Conservation (phyloP, 1,284 basidiomycete genomes). For the Tranzscheliella williamsii region DNA sequence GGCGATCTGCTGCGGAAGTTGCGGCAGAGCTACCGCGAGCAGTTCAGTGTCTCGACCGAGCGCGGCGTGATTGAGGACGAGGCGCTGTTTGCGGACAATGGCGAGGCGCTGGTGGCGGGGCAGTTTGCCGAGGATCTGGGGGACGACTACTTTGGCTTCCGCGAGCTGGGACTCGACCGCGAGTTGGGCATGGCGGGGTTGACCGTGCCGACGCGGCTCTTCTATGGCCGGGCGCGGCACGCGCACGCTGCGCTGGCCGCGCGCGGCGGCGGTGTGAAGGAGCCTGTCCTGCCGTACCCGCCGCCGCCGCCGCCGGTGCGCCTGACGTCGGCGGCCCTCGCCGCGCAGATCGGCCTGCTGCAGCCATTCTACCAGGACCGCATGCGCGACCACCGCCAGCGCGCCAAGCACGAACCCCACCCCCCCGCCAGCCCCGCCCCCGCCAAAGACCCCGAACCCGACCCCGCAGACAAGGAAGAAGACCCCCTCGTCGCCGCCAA, state of each 20-base stretch:
- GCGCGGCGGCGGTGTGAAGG: constrained; percentile 1
- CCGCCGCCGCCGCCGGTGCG: constrained; percentile 79
- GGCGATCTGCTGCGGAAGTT: constrained; percentile 83
- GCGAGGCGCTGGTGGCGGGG: constrained; percentile 74
- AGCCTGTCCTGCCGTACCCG: constrained; percentile 65
- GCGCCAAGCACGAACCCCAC: constrained; percentile 1
- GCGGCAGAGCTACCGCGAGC: constrained; percentile 76
- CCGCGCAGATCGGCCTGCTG: constrained; percentile 81
- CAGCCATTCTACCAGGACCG: constrained; percentile 68
- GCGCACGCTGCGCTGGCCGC: background rate
- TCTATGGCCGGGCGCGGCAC: constrained; percentile 68
- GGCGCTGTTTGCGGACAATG: constrained; percentile 79
- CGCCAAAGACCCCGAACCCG: background rate
- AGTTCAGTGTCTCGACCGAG: constrained; percentile 65
- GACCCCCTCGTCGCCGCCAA: constrained; percentile 10
- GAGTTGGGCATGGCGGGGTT: constrained; percentile 82
- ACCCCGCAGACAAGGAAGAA: constrained; percentile 2
- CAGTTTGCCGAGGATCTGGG: constrained; percentile 84
- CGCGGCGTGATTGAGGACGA: constrained; percentile 66
- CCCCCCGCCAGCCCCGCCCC: background rate
- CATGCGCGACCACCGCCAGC: constrained; percentile 20
- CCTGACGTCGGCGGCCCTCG: constrained; percentile 70
- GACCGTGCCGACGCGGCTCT: constrained; percentile 75
- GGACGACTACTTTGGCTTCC: constrained; percentile 89
- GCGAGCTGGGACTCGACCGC: constrained; percentile 82